Percentiles rank a stretch among this genome's conserved stretches.
Evolutionary conservation across 2,329 filamentous ascomycete species (phyloP).

Genomic region (Parastagonospora avenae): DNA sequence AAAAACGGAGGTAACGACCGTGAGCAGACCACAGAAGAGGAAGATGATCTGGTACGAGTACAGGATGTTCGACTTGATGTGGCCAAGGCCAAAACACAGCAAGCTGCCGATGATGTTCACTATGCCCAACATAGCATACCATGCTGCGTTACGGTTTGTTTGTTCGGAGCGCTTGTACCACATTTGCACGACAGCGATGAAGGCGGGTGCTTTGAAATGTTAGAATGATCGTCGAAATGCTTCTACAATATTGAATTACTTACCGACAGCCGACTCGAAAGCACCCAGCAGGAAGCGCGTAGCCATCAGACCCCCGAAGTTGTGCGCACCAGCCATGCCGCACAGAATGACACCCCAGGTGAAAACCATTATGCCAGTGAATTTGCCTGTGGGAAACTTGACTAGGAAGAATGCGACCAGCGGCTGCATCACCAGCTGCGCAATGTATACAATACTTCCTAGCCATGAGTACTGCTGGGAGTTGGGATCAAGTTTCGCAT

Average conservation of each 20-base stretch:
- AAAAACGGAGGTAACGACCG: slow-evolving; percentile 56
- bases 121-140: slow-evolving; percentile 67
- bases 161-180: slow-evolving; percentile 67
- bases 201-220: slow-evolving; percentile 32
- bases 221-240: background rate
- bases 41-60: slow-evolving; percentile 46
- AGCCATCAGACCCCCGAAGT: slow-evolving; percentile 64
- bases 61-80: slow-evolving; percentile 56
- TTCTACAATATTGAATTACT: slow-evolving; percentile 16
- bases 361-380: slow-evolving; percentile 59
- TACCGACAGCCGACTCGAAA: slow-evolving; percentile 65
- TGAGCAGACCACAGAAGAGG: slow-evolving; percentile 50
- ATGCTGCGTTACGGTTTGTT: slow-evolving; percentile 61
- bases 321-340: slow-evolving; percentile 64
- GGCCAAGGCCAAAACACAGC: slow-evolving; percentile 63
- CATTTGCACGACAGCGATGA: slow-evolving; percentile 51
- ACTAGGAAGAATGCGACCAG: slow-evolving; percentile 61
- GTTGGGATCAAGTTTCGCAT: slow-evolving; percentile 59
- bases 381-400: slow-evolving; percentile 65
- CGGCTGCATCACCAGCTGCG: slow-evolving; percentile 60
- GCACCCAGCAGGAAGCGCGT: slow-evolving; percentile 70
- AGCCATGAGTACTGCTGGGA: slow-evolving; percentile 60
- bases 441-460: slow-evolving; percentile 59
- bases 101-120: slow-evolving; percentile 62
- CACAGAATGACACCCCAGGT: slow-evolving; percentile 63